A percentile compares a stretch with the other conserved stretches of the same genome.
Evolutionary conservation across 2,329 filamentous ascomycete genomes (phyloP).

Genomic region (Colletotrichum tofieldiae): DNA sequence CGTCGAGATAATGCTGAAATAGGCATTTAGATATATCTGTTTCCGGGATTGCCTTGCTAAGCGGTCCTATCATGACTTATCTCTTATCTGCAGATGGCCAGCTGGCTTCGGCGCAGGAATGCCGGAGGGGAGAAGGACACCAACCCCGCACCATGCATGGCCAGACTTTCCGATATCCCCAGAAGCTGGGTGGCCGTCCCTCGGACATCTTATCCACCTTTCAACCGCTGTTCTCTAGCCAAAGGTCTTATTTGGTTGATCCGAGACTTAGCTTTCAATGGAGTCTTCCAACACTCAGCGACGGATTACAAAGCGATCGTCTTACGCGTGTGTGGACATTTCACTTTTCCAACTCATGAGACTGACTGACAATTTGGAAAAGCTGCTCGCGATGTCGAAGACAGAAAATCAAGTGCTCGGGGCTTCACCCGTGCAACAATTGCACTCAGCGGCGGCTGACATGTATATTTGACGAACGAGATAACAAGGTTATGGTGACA

Average conservation of each 20-base stretch:
- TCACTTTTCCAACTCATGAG: background rate
- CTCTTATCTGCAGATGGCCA: constrained; percentile 28
- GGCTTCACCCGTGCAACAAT: constrained; percentile 37
- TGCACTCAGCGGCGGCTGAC: constrained; percentile 36
- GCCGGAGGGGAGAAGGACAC: constrained; percentile 2
- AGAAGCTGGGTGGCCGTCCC: background rate
- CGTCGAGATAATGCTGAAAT: constrained; percentile 11
- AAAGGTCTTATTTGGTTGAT: background rate
- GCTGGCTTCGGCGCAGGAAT: background rate
- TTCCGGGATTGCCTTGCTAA: constrained; percentile 30
- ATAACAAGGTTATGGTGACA: constrained; percentile 40
- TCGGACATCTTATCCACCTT: constrained; percentile 13
- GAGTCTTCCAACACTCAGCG: constrained; percentile 35
- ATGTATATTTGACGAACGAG: constrained; percentile 36
- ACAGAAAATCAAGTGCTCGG: constrained; percentile 40
- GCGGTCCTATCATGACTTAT: constrained; percentile 30
- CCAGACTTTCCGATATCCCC: constrained; percentile 16
- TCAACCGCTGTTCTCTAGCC: background rate
- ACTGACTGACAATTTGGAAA: background rate
- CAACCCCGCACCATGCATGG: constrained; percentile 28
- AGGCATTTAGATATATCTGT: constrained; percentile 21
- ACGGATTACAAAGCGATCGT: constrained; percentile 34
- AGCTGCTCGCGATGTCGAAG: constrained; percentile 40
- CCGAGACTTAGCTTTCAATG: background rate
- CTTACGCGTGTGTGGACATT: constrained; percentile 18